These are phyloP conservation scores for Peterozyma toletana DNA, from an alignment of 805 yeast species.

Conservation along the genomic window DNA sequence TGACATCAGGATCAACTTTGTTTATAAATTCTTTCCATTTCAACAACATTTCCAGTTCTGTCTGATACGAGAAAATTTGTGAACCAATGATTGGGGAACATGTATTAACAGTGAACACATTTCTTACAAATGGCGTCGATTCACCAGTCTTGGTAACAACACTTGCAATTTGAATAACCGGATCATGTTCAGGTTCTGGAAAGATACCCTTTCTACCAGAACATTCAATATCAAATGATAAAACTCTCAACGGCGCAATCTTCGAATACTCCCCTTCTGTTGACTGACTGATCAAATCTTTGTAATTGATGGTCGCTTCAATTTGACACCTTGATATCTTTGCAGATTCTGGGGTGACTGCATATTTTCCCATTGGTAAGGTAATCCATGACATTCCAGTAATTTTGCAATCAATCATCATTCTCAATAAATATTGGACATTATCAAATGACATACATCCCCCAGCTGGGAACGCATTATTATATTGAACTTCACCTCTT, in stretches of 20 bases:
- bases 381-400: slow-evolving; percentile 98
- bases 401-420: slow-evolving; percentile 89
- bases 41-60: slow-evolving; percentile 76
- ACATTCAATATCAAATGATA: slow-evolving; percentile 97
- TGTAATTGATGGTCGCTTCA: slow-evolving; percentile 67
- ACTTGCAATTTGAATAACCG: slow-evolving; percentile 95
- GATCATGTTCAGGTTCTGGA: slow-evolving; percentile 90
- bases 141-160: slow-evolving; percentile 85
- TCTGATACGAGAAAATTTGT: slow-evolving; percentile 67
- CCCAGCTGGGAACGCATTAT: slow-evolving; percentile 51
- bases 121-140: slow-evolving; percentile 81
- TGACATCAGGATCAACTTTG: slow-evolving; percentile 88
- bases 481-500: slow-evolving; percentile 64
- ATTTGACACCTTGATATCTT: slow-evolving; percentile 76
- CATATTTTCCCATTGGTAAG: slow-evolving; percentile 68
- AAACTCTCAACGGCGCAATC: slow-evolving; percentile 87
- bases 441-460: slow-evolving; percentile 81
- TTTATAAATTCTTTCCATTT: slow-evolving; percentile 84
- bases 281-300: slow-evolving; percentile 67
- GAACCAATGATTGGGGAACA: slow-evolving; percentile 95
- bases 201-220: slow-evolving; percentile 96
- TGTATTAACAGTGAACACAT: slow-evolving; percentile 87
- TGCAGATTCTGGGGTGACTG: slow-evolving; percentile 20
- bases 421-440: slow-evolving; percentile 73
- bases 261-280: slow-evolving; percentile 92